A percentile compares a stretch with the other conserved stretches of the same genome.
phyloP scores from a whole-genome alignment of 1,284 basidiomycete genomes.

The Sporisorium exsertum region DNA sequence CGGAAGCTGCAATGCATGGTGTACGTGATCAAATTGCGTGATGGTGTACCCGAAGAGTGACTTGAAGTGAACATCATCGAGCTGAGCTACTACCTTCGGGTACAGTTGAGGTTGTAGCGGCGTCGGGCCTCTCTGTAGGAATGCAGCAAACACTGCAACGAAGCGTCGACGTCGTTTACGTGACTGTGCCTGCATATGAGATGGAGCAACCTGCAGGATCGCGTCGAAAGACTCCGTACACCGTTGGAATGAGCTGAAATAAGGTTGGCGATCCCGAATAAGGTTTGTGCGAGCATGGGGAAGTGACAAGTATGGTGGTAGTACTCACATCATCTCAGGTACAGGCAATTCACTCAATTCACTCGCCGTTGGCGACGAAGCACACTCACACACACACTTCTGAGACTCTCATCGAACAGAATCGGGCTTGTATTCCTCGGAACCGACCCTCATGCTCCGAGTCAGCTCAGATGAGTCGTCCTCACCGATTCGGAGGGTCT shows the following conservation, averaged over 20 bases:
- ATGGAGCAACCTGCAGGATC: slow-evolving; percentile 5
- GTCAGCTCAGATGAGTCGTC: too few species aligned
- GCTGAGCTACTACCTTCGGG: not conserved
- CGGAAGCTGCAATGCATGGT: slow-evolving; percentile 1
- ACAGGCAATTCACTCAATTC: too few species aligned
- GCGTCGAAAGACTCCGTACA: slow-evolving; percentile 1
- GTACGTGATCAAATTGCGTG: slow-evolving; percentile 3
- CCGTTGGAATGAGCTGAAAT: not conserved
- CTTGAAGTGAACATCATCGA: slow-evolving; percentile 1
- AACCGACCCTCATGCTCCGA: too few species aligned
- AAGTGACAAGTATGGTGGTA: slow-evolving; percentile 9
- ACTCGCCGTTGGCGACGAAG: too few species aligned
- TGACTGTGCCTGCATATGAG: not conserved
- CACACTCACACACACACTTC: too few species aligned
- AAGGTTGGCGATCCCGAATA: not conserved
- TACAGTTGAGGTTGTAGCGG: not conserved
- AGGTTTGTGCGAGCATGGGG: too few species aligned
- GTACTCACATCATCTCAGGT: not conserved
- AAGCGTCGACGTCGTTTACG: not conserved
- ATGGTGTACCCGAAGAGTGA: not conserved
- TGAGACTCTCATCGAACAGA: too few species aligned
- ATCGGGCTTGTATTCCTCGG: too few species aligned
- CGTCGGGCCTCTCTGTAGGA: not conserved
- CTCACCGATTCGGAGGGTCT: too few species aligned
- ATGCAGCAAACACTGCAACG: not conserved